Percentiles rank a stretch among this genome's conserved stretches.
Evolutionary conservation across 2,329 filamentous ascomycete genomes (phyloP).

Genomic region (Pyrenophora graminea): DNA sequence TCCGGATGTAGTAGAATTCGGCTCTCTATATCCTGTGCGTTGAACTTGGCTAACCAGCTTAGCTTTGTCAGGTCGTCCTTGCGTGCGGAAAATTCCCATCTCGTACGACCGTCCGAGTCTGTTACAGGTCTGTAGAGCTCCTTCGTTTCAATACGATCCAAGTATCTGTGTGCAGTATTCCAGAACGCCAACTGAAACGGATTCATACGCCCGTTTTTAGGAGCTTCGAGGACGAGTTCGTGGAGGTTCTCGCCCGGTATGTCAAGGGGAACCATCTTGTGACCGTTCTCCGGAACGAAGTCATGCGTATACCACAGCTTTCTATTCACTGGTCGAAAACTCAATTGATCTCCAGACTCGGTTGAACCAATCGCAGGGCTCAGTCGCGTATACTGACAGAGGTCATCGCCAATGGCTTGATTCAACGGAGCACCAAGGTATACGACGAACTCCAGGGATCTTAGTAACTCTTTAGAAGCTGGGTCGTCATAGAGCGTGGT

Average conservation of each 20-base stretch:
- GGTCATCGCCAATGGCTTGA: constrained; percentile 19
- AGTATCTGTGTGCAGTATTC: constrained; percentile 25
- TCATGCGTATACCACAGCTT: constrained; percentile 24
- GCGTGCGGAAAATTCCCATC: constrained; percentile 21
- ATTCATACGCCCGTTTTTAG: not conserved
- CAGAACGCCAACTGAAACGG: constrained; percentile 25
- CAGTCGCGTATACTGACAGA: constrained; percentile 17
- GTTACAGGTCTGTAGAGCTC: constrained; percentile 30
- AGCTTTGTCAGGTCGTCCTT: constrained; percentile 32
- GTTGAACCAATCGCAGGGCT: constrained; percentile 24
- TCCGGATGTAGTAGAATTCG: constrained; percentile 17
- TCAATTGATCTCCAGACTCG: constrained; percentile 18
- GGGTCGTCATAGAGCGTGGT: constrained; percentile 7
- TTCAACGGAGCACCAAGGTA: constrained; percentile 21
- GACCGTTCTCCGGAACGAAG: constrained; percentile 21
- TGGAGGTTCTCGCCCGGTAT: constrained; percentile 31
- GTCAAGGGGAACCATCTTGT: constrained; percentile 15
- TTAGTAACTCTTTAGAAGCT: constrained; percentile 14
- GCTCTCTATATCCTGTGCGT: constrained; percentile 21
- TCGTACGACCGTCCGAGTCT: constrained; percentile 20
- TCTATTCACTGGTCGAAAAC: constrained; percentile 10
- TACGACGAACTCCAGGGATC: constrained; percentile 15
- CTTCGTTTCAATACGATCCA: constrained; percentile 28
- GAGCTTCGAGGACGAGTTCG: constrained; percentile 23
- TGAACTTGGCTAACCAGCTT: constrained; percentile 24